Evolutionary conservation across 2,329 filamentous ascomycete genomes (phyloP).

Genomic region (Microdochium trichocladiopsis): DNA sequence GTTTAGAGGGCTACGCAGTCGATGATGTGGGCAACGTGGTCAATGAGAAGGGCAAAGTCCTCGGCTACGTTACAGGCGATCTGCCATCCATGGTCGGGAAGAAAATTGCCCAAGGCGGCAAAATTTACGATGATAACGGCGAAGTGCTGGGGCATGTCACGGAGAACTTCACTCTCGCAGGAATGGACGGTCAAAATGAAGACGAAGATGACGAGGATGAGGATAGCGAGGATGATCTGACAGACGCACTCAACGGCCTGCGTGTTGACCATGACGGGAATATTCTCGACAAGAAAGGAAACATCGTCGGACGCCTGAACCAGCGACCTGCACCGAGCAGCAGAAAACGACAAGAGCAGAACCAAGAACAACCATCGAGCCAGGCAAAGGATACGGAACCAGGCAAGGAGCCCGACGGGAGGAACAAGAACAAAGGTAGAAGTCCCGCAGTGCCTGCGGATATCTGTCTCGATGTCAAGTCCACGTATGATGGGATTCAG

Average conservation of each 20-base stretch:
- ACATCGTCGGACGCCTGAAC: constrained; percentile 40
- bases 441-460: constrained; percentile 33
- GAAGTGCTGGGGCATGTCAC: constrained; percentile 36
- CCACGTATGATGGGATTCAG: constrained; percentile 50
- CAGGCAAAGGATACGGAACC: constrained; percentile 16
- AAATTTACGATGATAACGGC: constrained; percentile 35
- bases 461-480: constrained; percentile 50
- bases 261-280: constrained; percentile 38
- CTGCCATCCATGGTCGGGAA: constrained; percentile 47
- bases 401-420: constrained; percentile 24
- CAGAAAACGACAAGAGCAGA: constrained; percentile 2
- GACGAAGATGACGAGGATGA: constrained; percentile 1
- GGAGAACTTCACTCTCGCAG: constrained; percentile 26
- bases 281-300: constrained; percentile 34
- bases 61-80: constrained; percentile 46
- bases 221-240: constrained; percentile 9
- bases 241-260: constrained; percentile 22
- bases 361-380: constrained; percentile 35
- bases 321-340: background rate
- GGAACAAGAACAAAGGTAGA: constrained; percentile 22
- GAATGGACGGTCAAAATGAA: constrained; percentile 14
- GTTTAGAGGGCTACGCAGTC: constrained; percentile 38
- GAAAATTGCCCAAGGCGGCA: constrained; percentile 35
- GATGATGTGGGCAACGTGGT: constrained; percentile 49
- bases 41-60: constrained; percentile 39